A percentile compares a stretch with the other conserved stretches of the same genome.
Evolutionary conservation across 2,329 filamentous ascomycete species (phyloP).

Genomic region (Aschersonia sp.): DNA sequence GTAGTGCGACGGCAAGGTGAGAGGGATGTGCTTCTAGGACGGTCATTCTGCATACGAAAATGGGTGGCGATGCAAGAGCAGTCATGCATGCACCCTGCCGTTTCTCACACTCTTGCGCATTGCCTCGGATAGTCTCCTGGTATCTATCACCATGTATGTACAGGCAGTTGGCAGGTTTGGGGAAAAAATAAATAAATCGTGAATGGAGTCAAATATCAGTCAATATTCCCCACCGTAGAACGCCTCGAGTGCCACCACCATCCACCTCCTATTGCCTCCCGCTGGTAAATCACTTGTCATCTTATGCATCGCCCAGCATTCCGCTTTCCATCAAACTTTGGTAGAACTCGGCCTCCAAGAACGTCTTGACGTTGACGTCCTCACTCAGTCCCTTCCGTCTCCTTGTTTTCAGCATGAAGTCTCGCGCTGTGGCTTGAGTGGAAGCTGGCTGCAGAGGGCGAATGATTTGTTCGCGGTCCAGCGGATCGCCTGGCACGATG

Average conservation of each 20-base stretch:
- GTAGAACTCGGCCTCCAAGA: conserved; percentile 89
- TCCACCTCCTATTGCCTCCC: not conserved
- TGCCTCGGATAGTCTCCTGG: no score
- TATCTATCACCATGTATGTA: no score
- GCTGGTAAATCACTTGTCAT: not conserved
- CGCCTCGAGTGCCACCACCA: not conserved
- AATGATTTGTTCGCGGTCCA: conserved; percentile 74
- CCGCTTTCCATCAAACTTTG: conserved; percentile 78
- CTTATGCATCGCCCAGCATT: conserved; percentile 48
- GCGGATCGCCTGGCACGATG: conserved; percentile 87
- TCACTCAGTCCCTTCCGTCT: conserved; percentile 87
- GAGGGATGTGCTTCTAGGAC: no score
- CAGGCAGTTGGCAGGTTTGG: no score
- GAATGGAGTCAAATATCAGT: no score
- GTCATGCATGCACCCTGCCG: no score
- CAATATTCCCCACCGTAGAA: not conserved
- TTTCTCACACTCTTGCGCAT: no score
- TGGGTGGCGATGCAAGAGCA: no score
- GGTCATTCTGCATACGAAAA: no score
- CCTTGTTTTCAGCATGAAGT: conserved; percentile 94
- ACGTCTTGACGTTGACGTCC: conserved; percentile 91
- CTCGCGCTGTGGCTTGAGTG: conserved; percentile 78
- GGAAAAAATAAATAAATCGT: no score
- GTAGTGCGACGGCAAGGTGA: no score
- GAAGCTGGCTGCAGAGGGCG: conserved; percentile 76